phyloP scores from a whole-genome alignment of 2,329 filamentous ascomycete species.

The Elsinoe ampelina region DNA sequence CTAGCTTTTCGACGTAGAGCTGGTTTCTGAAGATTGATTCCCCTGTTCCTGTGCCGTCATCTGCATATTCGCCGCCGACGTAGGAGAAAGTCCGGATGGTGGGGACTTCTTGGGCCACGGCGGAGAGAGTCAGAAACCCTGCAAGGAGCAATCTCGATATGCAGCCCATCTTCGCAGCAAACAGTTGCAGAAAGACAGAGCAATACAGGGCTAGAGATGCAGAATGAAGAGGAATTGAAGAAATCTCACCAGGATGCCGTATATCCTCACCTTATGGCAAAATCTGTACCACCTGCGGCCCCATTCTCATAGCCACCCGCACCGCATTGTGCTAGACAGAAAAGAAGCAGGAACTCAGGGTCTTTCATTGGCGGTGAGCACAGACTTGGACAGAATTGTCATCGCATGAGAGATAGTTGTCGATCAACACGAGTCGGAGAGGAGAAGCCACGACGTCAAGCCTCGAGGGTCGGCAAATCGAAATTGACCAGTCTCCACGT shows the following conservation, averaged over 20 bases:
- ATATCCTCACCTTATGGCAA: slow-evolving; percentile 2
- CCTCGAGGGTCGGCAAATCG: slow-evolving; percentile 1
- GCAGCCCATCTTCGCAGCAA: background rate
- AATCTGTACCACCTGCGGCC: slow-evolving; percentile 3
- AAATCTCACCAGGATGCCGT: background rate
- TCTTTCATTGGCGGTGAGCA: slow-evolving; percentile 5
- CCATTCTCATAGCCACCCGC: slow-evolving; percentile 6
- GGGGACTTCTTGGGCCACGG: slow-evolving; percentile 3
- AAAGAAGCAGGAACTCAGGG: slow-evolving; percentile 8
- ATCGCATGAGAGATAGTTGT: background rate
- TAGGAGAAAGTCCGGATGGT: slow-evolving; percentile 18
- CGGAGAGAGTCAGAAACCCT: background rate
- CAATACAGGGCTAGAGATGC: no score
- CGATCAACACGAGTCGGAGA: slow-evolving; percentile 7
- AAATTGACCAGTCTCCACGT: slow-evolving; percentile 10
- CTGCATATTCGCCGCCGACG: slow-evolving; percentile 21
- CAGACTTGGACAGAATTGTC: slow-evolving; percentile 6
- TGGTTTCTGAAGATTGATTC: slow-evolving; percentile 30
- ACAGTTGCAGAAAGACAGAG: no score
- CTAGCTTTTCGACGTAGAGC: slow-evolving; percentile 46
- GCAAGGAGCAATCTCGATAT: background rate
- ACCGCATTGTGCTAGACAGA: background rate
- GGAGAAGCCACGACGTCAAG: slow-evolving; percentile 8
- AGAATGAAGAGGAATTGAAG: background rate
- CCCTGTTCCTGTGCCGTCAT: slow-evolving; percentile 1